These are phyloP conservation scores for Zalaria obscura DNA, from an alignment of 2,329 filamentous ascomycete species.

Conservation along the genomic window DNA sequence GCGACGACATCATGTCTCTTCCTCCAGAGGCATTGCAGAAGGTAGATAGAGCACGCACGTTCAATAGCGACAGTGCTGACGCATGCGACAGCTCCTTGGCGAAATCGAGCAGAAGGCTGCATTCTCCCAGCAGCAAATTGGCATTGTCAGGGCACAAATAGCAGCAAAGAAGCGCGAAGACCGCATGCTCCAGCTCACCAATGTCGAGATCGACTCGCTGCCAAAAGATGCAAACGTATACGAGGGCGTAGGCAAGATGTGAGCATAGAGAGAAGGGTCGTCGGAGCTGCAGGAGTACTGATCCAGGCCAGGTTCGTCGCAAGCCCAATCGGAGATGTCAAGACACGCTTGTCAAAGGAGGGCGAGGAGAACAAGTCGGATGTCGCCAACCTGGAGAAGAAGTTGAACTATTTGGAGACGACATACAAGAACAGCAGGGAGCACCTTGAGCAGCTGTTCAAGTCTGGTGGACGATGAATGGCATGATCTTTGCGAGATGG, in stretches of 20 bases:
- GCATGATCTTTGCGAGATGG: too few relatives aligned
- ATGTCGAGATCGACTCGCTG: conserved; percentile 66
- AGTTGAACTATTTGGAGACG: conserved; percentile 82
- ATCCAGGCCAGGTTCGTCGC: conserved; percentile 66
- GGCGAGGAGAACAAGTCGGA: conserved; percentile 63
- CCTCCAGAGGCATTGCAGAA: conserved; percentile 89
- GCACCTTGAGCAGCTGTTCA: conserved; percentile 80
- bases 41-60: conserved; percentile 35
- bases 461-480: conserved; percentile 20
- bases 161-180: conserved; percentile 75
- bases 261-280: conserved; percentile 20
- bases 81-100: conserved; percentile 54
- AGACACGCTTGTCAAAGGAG: conserved; percentile 62
- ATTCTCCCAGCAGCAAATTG: conserved; percentile 83
- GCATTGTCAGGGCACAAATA: conserved; percentile 72
- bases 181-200: conserved; percentile 76
- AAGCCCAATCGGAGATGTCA: conserved; percentile 57
- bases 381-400: conserved; percentile 71
- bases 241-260: conserved; percentile 97
- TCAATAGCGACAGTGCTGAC: neutral
- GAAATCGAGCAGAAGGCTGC: conserved; percentile 88
- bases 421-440: conserved; percentile 89
- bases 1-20: conserved; percentile 58
- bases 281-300: neutral
- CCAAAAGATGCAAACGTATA: conserved; percentile 69